These are phyloP conservation scores for Aspergillus latus DNA, from an alignment of 2,329 filamentous ascomycete genomes.

Conservation along the genomic window DNA sequence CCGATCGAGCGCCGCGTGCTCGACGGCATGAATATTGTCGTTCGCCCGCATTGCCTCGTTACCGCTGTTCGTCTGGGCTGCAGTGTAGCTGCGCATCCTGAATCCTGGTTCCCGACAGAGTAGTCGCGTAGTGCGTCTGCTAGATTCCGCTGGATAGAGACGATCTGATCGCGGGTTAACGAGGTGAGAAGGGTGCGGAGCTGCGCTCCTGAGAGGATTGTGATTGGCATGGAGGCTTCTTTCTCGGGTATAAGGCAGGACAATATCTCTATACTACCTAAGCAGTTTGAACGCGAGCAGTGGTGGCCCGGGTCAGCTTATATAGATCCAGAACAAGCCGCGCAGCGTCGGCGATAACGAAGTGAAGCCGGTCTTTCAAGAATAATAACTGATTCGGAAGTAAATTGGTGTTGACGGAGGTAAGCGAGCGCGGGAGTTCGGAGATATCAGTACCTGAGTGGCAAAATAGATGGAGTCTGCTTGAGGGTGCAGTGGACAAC, in stretches of 20 bases:
- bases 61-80: slow-evolving; percentile 63
- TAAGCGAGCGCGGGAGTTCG: background rate
- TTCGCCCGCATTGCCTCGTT: slow-evolving; percentile 60
- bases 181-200: slow-evolving; percentile 57
- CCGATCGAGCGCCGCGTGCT: slow-evolving; percentile 60
- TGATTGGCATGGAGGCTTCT: slow-evolving; percentile 54
- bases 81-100: slow-evolving; percentile 59
- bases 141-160: slow-evolving; percentile 58
- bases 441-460: background rate
- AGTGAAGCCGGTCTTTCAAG: background rate
- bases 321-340: background rate
- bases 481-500: background rate
- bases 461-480: background rate
- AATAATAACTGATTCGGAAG: background rate
- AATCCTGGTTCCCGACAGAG: slow-evolving; percentile 60
- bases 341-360: slow-evolving; percentile 1
- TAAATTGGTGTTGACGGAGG: background rate
- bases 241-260: background rate
- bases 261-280: background rate
- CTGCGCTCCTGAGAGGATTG: slow-evolving; percentile 58
- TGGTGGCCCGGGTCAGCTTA: background rate
- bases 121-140: slow-evolving; percentile 64
- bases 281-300: background rate
- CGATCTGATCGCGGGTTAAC: slow-evolving; percentile 57
- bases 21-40: slow-evolving; percentile 67